Evolutionary conservation across 805 yeast genomes (phyloP), one percentile per base, ranked within the genome.

Genomic region (Candida ipomoeae): DNA sequence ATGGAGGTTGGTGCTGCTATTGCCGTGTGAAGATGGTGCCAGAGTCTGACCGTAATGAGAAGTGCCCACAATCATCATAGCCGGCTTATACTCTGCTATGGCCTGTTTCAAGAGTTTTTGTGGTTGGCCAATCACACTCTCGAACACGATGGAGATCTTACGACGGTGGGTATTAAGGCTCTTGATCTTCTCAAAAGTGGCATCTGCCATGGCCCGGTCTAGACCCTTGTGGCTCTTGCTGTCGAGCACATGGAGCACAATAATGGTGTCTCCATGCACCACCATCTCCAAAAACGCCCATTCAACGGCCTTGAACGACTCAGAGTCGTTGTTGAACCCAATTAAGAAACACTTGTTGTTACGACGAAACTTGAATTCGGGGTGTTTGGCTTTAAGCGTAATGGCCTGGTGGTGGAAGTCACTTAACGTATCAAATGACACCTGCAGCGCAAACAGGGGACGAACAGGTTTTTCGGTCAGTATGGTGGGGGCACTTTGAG

Each of bases 241-340:
- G 51, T 72, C 75, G 49, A 73, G 58, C 5, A 73, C 78, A 50
- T 71, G 76, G 14, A 74, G 57, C 6, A 73, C 65, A 11, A 74
- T 62, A 13, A 74, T 60, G 14, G 78, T 71, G 55, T 74, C 78
- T 13, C 78, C 78, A 60, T 70, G 61, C 26, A 72, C 62, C 11
- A 71, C 64, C 70, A 74, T 65, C 55, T 74, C 76, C 51, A 71
- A 75, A 55, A 74, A 69, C 31, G 73, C 60, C 78, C 78, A 74
- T 48, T 70, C 72, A 20, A 73, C 68, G 4, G 78, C 77, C 48
- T 62, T 64, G 36, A 67, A 52, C 10, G 75, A 69, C 53, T 70
- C 76, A 13, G 54, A 41, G 51, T 71, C 76, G 41, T 64, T 58
- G 55, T 69, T 70, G 59, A 62, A 74, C 3, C 77, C 78, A 3